These are phyloP conservation scores for Eimeria brunetti DNA, from an alignment of 169 alveolate genomes.

Conservation along the genomic window DNA sequence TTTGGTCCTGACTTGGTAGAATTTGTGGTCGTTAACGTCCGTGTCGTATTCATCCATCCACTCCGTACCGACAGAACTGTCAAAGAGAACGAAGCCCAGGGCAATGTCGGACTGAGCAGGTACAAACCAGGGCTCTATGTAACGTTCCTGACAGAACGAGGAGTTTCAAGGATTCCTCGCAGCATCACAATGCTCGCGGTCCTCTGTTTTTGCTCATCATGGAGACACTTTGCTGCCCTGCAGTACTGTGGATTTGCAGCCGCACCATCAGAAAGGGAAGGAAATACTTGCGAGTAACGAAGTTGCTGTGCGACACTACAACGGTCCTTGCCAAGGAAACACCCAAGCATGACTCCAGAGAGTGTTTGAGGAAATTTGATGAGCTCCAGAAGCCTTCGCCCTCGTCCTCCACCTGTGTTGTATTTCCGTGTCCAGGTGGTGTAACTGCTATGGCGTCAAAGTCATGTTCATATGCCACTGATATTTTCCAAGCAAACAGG, in stretches of 20 bases:
- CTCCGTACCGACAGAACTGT: constrained; percentile 74
- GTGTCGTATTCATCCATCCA: constrained; percentile 78
- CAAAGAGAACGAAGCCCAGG: constrained; percentile 80
- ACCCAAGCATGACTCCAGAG: constrained; percentile 78
- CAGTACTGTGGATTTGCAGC: not conserved
- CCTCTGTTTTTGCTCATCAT: not conserved
- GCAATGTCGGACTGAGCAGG: constrained; percentile 61
- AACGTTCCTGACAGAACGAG: not conserved
- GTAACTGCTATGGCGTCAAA: constrained; percentile 77
- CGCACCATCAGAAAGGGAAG: constrained; percentile 78
- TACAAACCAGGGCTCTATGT: not conserved
- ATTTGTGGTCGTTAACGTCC: constrained; percentile 74
- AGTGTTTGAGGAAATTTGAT: constrained; percentile 65
- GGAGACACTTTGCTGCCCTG: not conserved
- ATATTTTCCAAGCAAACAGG: not conserved
- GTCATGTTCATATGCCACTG: constrained; percentile 74
- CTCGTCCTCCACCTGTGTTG: constrained; percentile 69
- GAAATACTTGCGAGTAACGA: constrained; percentile 76
- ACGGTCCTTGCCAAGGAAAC: constrained; percentile 67
- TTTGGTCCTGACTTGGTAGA: constrained; percentile 63
- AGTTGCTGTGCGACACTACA: constrained; percentile 80
- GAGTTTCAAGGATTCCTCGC: not conserved
- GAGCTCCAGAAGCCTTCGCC: constrained; percentile 71
- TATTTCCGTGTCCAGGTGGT: constrained; percentile 79
- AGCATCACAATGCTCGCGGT: not conserved